Evolutionary conservation across 2,329 filamentous ascomycete genomes (phyloP).

Genomic region (Hymenoscyphus infarciens): DNA sequence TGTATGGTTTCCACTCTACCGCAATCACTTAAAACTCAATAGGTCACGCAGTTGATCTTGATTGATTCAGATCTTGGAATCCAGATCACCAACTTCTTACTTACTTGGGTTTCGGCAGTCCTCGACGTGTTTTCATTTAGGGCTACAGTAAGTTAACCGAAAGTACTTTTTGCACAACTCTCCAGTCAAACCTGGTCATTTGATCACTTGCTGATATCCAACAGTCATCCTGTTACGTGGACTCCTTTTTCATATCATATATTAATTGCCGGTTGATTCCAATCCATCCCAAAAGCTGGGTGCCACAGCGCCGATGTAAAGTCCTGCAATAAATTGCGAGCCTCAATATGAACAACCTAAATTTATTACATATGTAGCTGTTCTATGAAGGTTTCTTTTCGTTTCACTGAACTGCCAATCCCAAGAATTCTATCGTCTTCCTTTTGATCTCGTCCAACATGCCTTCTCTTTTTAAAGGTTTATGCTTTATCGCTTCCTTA

Average conservation of each 20-base stretch:
- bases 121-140: neutral
- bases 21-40: constrained; percentile 6
- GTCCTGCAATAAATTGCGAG: neutral
- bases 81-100: neutral
- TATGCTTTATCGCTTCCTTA: constrained; percentile 9
- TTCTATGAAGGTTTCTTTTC: neutral
- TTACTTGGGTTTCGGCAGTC: constrained; percentile 10
- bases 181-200: constrained; percentile 8
- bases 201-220: constrained; percentile 5
- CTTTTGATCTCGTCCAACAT: constrained; percentile 8
- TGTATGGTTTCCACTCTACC: constrained; percentile 8
- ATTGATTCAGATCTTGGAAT: constrained; percentile 1
- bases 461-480: constrained; percentile 13
- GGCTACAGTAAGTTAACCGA: constrained; percentile 3
- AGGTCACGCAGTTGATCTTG: neutral
- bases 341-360: neutral
- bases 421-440: neutral
- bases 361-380: neutral
- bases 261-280: constrained; percentile 1
- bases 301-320: neutral
- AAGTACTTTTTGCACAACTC: neutral
- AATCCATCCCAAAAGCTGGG: neutral
- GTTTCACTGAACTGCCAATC: neutral
- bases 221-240: constrained; percentile 10
- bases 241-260: neutral